Evolutionary conservation across 345 rosid genomes (phyloP), one percentile per base, ranked within the genome.

Genomic region (Durio zibethinus): DNA sequence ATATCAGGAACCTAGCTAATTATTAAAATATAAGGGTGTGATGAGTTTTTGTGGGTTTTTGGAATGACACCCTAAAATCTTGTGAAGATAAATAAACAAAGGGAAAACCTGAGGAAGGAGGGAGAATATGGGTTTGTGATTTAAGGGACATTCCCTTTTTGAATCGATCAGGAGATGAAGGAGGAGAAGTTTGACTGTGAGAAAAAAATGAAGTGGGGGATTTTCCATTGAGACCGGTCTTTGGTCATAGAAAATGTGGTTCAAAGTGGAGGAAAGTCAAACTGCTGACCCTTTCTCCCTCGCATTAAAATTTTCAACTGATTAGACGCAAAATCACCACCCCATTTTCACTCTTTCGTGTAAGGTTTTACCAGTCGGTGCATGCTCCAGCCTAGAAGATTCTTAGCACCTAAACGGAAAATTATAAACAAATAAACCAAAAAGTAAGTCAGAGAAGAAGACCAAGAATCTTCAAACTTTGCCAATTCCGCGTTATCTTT

Each of bases 251-350:
- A 36, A 63, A 63, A 3, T 23, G 20, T 33, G 42, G 59, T 47
- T 47, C 77, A 57, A 36, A 57, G 45, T 59, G 40, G 62, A 52
- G 11, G 73, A 76, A 77, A 69, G 79, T 84, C 76, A 62, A 82
- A 64, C 4, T 29, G 81, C 76, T 82, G 89, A 84, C 87, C 75
- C 56, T 31, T 83, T 86, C 86, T 75, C 20, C 73, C 2, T 59
- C 31, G 18, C 54, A 1, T 0, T n/a, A 5, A 47, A 25, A 0
- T 10, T 14, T 14, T 7, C 11, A 6, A 47, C 40, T 10, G 9
- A 12, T 4, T 20, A 23, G 40, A 67, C 29, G 43, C 20, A 43
- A 43, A 40, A 47, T n/a, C n/a, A n/a, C n/a, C n/a, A n/a, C n/a
- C n/a, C n/a, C n/a, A n/a, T n/a, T 62, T 33, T 48, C 8, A 4